These are phyloP conservation scores for Pleurotus giganteus DNA, from an alignment of 768 basidiomycete genomes.

Conservation along the genomic window DNA sequence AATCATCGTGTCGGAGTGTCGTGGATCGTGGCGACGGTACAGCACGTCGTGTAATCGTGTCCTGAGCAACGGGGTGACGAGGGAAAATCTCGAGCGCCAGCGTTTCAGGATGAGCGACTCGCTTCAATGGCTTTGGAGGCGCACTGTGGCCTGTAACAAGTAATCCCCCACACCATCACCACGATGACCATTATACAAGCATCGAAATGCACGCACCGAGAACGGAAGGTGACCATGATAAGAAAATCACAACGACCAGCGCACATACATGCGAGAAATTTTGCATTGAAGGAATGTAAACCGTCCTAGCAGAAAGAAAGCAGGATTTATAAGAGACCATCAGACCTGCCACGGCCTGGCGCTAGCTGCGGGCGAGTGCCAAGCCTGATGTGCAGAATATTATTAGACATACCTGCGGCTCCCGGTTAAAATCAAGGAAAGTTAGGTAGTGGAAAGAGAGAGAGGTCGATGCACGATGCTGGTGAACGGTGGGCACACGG, in stretches of 20 bases:
- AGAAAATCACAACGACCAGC: slow-evolving; percentile 45
- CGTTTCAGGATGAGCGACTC: slow-evolving; percentile 47
- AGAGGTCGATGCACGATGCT: not conserved
- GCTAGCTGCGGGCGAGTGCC: slow-evolving; percentile 2
- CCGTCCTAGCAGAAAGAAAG: slow-evolving; percentile 9
- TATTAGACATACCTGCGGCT: slow-evolving; percentile 11
- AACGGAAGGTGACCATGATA: slow-evolving; percentile 28
- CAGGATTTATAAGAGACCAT: slow-evolving; percentile 7
- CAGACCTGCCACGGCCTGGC: slow-evolving; percentile 7
- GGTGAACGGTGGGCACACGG: not conserved
- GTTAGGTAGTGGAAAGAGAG: not conserved
- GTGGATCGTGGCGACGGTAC: slow-evolving; percentile 35
- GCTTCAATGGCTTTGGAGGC: slow-evolving; percentile 45
- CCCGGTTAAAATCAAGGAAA: not conserved
- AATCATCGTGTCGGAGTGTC: slow-evolving; percentile 63
- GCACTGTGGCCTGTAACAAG: slow-evolving; percentile 42
- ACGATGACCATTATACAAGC: slow-evolving; percentile 2
- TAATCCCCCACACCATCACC: not conserved
- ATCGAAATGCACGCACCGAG: slow-evolving; percentile 26
- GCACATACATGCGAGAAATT: slow-evolving; percentile 28
- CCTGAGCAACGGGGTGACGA: slow-evolving; percentile 25
- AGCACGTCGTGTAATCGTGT: slow-evolving; percentile 30
- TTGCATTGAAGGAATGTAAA: slow-evolving; percentile 30
- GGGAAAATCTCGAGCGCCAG: slow-evolving; percentile 58
- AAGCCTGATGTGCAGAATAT: slow-evolving; percentile 7